Base-by-base conservation (phyloP, 2,329 filamentous ascomycete species). In the Neopestalotiopsis sp. region DNA sequence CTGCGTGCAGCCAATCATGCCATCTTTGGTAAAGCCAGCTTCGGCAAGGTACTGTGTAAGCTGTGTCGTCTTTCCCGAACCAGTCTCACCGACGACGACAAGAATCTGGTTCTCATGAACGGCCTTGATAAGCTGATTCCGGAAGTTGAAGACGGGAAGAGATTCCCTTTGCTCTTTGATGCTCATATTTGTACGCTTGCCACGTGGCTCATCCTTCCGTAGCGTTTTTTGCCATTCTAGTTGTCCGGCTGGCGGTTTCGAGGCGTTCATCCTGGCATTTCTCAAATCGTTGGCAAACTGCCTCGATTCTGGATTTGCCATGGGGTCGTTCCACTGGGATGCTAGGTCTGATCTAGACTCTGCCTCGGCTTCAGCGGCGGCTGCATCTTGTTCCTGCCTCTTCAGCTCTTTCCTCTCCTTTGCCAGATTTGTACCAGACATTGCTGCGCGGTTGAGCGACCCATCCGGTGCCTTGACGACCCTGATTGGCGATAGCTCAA, bases 381-480 rank as follows among this genome's bases (percentile, higher is more conserved):
- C 84, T n/a, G 81, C 94, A 70, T 97, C 92, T 0, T 90, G 90
- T 81, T 99, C 95, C 77, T 97, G 92, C 76, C 97, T 94, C 70
- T 94, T 90, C 73, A 98, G 75, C 70, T 99, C 96, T 78, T 94
- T 91, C 66, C 96, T 88, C 78, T 99, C 96, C 78, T 96, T 97
- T 4, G 95, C 93, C 14, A 99, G 82, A 4, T 91, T 88, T 17
- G 95, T 95, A 59, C 96, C 95, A 9, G 95, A 91, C 93, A 98
- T 97, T 17, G 97, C 97, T 62, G 97, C 94, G 76, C 96, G 89
- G 78, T 99, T 99, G 81, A 99, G 91, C 4, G 95, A 98, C n/a
- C 96, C 96, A 80, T 99, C 96, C 0, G 96, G 97, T 1, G 96
- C 96, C 81, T 98, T 98, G 74, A 99, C 94, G 28, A 99, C 95